A percentile compares a stretch with the other conserved stretches of the same genome.
Conservation (phyloP, 139 green algal species). For the Monoraphidium neglectum region DNA sequence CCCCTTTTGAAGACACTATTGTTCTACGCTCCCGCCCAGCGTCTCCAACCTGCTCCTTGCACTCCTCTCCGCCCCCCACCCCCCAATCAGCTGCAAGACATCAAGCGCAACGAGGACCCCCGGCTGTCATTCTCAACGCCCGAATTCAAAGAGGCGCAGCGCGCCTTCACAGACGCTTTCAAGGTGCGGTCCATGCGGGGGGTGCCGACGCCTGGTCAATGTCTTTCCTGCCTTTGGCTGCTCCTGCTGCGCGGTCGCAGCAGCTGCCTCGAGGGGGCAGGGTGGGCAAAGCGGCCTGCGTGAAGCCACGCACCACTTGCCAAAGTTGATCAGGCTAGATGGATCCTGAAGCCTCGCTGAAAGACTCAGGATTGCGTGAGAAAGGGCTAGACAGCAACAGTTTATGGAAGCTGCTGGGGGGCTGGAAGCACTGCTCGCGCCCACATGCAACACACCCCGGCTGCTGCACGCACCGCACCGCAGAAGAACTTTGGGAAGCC, state of each 20-base stretch:
- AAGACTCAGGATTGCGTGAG: too few species aligned
- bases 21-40: background rate
- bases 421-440: too few species aligned
- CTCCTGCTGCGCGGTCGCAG: background rate
- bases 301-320: too few species aligned
- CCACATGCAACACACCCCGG: too few species aligned
- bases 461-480: background rate
- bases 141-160: constrained; percentile 93
- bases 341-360: too few species aligned
- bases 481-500: constrained; percentile 93
- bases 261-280: background rate
- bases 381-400: too few species aligned
- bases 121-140: constrained; percentile 92
- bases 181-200: constrained; percentile 78
- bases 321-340: too few species aligned
- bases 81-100: constrained; percentile 75
- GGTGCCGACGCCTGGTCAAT: too few species aligned
- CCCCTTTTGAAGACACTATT: background rate
- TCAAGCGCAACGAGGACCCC: constrained; percentile 86
- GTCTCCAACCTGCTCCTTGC: background rate
- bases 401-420: too few species aligned
- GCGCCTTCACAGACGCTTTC: constrained; percentile 88
- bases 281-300: too few species aligned
- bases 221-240: background rate
- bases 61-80: background rate